Percentiles rank a stretch among this genome's conserved stretches.
These are phyloP conservation scores for Colletotrichum caudatum DNA, from an alignment of 2,329 filamentous ascomycete species.

Conservation along the genomic window DNA sequence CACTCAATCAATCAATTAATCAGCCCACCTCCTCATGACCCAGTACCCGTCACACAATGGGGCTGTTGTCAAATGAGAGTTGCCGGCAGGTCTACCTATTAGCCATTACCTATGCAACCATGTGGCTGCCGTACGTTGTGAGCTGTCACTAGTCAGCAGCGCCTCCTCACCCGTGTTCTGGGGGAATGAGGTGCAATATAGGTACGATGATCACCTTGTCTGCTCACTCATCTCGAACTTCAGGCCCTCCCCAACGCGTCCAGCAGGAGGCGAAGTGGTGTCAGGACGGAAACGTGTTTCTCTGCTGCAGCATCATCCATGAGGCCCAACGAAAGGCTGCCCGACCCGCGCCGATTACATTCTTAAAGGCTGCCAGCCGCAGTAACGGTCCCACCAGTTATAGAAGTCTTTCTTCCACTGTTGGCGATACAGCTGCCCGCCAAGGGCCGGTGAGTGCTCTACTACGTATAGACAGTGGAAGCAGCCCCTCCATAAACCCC, in stretches of 20 bases:
- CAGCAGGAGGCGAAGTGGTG: conserved; percentile 23
- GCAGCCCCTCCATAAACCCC: conserved; percentile 26
- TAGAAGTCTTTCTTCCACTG: conserved; percentile 9
- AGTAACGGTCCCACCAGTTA: conserved; percentile 31
- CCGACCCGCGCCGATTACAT: conserved; percentile 27
- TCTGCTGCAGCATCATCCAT: conserved; percentile 1
- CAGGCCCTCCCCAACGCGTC: neutral
- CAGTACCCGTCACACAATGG: no score
- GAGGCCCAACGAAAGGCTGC: conserved; percentile 14
- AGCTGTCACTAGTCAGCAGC: conserved; percentile 36
- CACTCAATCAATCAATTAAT: neutral
- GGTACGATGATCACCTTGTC: neutral
- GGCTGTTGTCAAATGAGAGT: neutral
- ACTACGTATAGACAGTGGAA: conserved; percentile 9
- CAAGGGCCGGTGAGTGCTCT: conserved; percentile 15
- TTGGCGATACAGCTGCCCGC: conserved; percentile 11
- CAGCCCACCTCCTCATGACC: neutral
- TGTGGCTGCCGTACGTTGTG: conserved; percentile 17
- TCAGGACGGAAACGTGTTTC: conserved; percentile 12
- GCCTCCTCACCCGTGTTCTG: neutral
- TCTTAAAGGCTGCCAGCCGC: neutral
- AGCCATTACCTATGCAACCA: conserved; percentile 1
- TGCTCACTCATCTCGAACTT: neutral
- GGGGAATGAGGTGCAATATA: neutral
- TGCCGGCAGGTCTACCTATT: neutral